Evolutionary conservation across 495 filamentous ascomycete genomes (phyloP).

Genomic region (Halenospora varia): DNA sequence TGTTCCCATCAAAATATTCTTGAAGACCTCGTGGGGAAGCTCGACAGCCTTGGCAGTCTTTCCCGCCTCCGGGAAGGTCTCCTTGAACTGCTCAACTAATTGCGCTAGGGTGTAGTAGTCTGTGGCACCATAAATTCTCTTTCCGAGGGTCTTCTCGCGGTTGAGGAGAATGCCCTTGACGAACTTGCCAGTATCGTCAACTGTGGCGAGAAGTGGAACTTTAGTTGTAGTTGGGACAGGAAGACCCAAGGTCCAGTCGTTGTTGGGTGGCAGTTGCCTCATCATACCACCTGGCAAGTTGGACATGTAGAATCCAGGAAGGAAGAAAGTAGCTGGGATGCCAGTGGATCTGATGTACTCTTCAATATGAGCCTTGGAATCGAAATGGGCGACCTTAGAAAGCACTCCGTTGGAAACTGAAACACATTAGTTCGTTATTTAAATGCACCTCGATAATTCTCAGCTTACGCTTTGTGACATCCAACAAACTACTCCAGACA

Average conservation of each 20-base stretch:
- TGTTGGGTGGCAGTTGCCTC: constrained; percentile 26
- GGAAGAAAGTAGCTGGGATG: constrained; percentile 50
- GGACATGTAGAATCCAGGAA: constrained; percentile 57
- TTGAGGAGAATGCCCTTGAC: constrained; percentile 46
- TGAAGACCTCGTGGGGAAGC: constrained; percentile 43
- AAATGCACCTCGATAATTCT: neutral
- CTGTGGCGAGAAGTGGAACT: constrained; percentile 51
- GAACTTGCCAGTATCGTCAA: constrained; percentile 52
- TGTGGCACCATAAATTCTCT: constrained; percentile 41
- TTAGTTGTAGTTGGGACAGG: constrained; percentile 35
- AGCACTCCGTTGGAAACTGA: constrained; percentile 42
- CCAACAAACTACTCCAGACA: constrained; percentile 42
- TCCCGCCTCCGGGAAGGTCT: constrained; percentile 43
- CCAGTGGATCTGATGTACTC: constrained; percentile 46
- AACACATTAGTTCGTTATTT: constrained; percentile 5
- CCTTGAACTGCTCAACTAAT: constrained; percentile 45
- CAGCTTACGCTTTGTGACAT: constrained; percentile 31
- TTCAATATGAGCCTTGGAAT: constrained; percentile 56
- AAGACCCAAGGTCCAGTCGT: constrained; percentile 37
- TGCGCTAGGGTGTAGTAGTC: constrained; percentile 45
- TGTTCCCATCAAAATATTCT: constrained; percentile 30
- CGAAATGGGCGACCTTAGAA: constrained; percentile 56
- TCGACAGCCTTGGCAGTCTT: constrained; percentile 35
- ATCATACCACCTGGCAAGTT: constrained; percentile 36
- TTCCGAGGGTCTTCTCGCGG: constrained; percentile 35